phyloP scores from a whole-genome alignment of 2,329 filamentous ascomycete genomes.

The Cryphonectria nitschkei region DNA sequence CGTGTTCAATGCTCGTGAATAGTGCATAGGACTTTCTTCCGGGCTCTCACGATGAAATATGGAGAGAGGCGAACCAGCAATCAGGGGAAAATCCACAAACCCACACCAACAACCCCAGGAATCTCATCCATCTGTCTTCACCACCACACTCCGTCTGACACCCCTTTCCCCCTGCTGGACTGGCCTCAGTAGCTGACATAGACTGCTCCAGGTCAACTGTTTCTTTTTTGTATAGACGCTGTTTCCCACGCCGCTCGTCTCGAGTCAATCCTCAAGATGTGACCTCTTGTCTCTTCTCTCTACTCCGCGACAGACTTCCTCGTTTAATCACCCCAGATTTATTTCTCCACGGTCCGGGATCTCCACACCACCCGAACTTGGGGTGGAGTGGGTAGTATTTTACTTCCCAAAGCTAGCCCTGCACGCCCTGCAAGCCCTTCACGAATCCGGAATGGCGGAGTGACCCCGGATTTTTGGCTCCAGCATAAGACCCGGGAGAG shows the following conservation, averaged over 20 bases:
- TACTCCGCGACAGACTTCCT: background rate
- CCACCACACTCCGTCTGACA: background rate
- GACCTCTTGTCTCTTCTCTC: background rate
- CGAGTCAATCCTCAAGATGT: background rate
- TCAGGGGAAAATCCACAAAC: background rate
- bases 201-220: background rate
- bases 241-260: background rate
- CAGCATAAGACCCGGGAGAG: conserved; percentile 27
- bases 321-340: background rate
- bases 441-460: conserved; percentile 21
- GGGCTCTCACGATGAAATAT: background rate
- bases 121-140: background rate
- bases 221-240: background rate
- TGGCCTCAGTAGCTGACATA: background rate
- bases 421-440: conserved; percentile 15
- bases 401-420: conserved; percentile 11
- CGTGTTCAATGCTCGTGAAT: background rate
- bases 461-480: conserved; percentile 29
- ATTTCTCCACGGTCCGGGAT: background rate
- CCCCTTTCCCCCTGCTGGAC: background rate
- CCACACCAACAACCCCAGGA: background rate
- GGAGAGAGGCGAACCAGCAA: background rate
- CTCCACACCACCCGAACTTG: conserved; percentile 4
- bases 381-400: conserved; percentile 9
- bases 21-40: background rate